Evolutionary conservation across 768 basidiomycete species (phyloP), one percentile per base, ranked within the genome.

Genomic region (Mycena maculata): DNA sequence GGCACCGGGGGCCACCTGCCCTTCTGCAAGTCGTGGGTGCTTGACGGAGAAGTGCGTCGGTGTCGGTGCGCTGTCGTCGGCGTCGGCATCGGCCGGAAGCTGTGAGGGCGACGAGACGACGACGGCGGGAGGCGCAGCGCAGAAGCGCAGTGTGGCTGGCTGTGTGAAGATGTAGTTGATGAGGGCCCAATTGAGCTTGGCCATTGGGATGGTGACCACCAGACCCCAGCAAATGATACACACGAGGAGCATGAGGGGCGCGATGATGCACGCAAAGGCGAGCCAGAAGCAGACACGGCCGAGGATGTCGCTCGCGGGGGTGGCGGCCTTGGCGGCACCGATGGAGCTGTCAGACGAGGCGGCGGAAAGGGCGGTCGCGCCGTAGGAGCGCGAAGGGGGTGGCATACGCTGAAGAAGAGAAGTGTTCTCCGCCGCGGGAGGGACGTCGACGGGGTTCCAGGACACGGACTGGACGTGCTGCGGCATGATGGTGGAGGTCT

Each of bases 171-270:
- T 84, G 76, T 93, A 86, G 49, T 90, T 89, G 75, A 99, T 85
- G 47, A 99, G 86, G n/a, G 89, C 94, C 97, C 97, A 99, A 71
- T 90, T 94, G 55, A 99, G 86, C 77, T 92, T 97, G 33, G 96
- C 98, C 98, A 99, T 99, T 4, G 98, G 98, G 70, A 99, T 93
- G 62, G 96, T 93, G 76, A 99, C 85, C 66, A 99, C 90, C 66
- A 95, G 84, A n/a, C 86, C 95, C 96, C 96, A 99, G 81, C 98
- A 99, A 56, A 95, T 81, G 68, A 94, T 74, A 77, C 95, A 98
- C 30, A 95, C 94, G 67, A 92, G 61, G 59, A 98, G 85, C 86
- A 99, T 90, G 68, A 95, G 81, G 8, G 98, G 98, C 1, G 95
- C 92, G 72, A 99, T 91, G 75, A 98, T 82, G 68, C 83, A 81